Evolutionary conservation across 768 basidiomycete species (phyloP).

Genomic region (Heimioporus sp.): DNA sequence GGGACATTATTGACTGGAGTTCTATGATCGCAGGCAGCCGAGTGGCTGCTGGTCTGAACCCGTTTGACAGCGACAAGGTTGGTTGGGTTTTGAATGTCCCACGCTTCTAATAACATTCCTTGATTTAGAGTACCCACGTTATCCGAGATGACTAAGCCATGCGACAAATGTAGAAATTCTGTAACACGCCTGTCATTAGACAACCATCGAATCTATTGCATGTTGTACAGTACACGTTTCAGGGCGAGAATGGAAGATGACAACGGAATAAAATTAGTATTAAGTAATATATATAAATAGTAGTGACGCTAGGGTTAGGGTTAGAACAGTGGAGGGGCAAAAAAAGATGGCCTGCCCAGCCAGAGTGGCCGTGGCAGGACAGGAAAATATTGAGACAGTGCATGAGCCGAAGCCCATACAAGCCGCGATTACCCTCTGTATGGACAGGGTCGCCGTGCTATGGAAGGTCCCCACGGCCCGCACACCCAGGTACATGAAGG

Average conservation of each 20-base stretch:
- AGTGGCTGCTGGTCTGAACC: conserved; percentile 66
- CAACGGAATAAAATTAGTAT: no score
- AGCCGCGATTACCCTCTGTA: conserved; percentile 53
- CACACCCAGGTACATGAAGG: conserved; percentile 54
- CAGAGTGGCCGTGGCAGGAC: conserved; percentile 66
- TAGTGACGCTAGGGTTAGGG: conserved; percentile 41
- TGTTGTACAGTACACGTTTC: no score
- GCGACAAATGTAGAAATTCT: no score
- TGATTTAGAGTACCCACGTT: conserved; percentile 16
- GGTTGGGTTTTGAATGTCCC: conserved; percentile 1
- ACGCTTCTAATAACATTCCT: neutral
- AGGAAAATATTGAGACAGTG: conserved; percentile 75
- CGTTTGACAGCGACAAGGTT: conserved; percentile 37
- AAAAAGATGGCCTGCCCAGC: conserved; percentile 51
- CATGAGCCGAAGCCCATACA: conserved; percentile 71
- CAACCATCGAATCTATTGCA: neutral
- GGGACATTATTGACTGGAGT: conserved; percentile 78
- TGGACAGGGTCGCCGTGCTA: conserved; percentile 75
- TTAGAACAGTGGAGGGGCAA: conserved; percentile 32
- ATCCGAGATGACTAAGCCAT: conserved; percentile 19
- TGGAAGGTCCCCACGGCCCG: conserved; percentile 52
- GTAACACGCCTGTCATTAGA: neutral
- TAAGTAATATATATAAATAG: neutral
- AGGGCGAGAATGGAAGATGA: no score
- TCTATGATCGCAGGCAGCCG: conserved; percentile 75